Base-by-base conservation (phyloP, 2,329 filamentous ascomycete genomes). In the Bisporella sp. region DNA sequence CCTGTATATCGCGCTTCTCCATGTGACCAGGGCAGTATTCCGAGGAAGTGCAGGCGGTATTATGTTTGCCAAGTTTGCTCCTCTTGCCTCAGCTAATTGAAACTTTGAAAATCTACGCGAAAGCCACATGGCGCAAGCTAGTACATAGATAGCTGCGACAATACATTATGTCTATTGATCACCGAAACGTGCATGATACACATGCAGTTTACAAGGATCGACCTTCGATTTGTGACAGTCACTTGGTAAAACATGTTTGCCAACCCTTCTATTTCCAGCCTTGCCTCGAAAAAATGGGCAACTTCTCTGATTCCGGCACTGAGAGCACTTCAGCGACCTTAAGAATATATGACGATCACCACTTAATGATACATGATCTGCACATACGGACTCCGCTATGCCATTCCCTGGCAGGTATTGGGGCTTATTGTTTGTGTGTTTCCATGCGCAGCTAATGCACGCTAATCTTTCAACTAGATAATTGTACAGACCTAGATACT, bases 101-200 rank as follows among this genome's bases (percentile, higher is more conserved):
- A 21, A 21, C 21, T 21, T 21, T 21, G 21, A 21, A 21, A 21
- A 21, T 21, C 21, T 21, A 21, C 21, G 21, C 21, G 21, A 21
- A 21, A 21, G 21, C 21, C 21, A 21, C 21, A 21, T 21, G 21
- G 21, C 21, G 21, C 21, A 21, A 21, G 21, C 21, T 21, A 21
- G 21, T 21, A 21, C 21, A 21, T 21, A 21, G 21, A 21, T 21
- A 3, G 21, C 21, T 21, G 21, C 9, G 40, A 13, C 40, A 42
- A 12, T 42, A 28, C 40, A 42, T 42, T 12, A 7, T 12, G 40
- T 9, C 7, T 46, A 6, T 46, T 46, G 31, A 46, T 46, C 44
- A 32, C 44, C 44, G 44, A 46, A 46, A 46, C 30, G 30, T 46
- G 44, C 44, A 46, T 46, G 6, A 31, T 46, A 32, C 44, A 30